Evolutionary conservation across 352 stramenopile genomes (phyloP), one percentile per base, ranked within the genome.

Genomic region (Globisporangium spinosum): DNA sequence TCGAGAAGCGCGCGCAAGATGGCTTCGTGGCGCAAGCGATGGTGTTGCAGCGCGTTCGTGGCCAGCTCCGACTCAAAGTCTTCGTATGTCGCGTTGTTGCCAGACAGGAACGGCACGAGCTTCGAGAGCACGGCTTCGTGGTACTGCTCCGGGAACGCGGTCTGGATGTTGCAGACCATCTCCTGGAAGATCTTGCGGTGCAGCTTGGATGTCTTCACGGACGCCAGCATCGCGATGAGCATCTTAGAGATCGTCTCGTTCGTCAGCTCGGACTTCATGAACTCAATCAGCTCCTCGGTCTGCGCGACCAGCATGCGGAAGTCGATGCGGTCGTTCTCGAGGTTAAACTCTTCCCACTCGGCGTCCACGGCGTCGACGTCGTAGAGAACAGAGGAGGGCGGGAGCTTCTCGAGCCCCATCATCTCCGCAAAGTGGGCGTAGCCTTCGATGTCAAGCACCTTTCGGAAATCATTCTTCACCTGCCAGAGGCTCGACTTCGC

Each of bases 141-240:
- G 35, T 79, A 80, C n/a, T 76, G 71, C 64, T 91, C 78, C 23
- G 88, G 81, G 65, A 93, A 84, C 22, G 81, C 79, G 3, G 85
- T 88, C 69, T 94, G 85, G 62, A 95, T 86, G 74, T 94, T 93
- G 74, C 81, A 93, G 22, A 93, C 83, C 81, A 95, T 91, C 67
- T 93, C 85, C 63, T 93, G 86, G 72, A 95, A 93, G 63, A 95
- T 94, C 70, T 93, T 93, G 64, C 88, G 88, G 69, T 94, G 84
- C 43, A 93, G 72, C 73, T 94, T 94, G 38, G 86, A 90, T 38
- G 84, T 93, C 75, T 93, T 93, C 56, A 95, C 77, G 38, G 84
- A 94, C 59, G 85, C 82, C 29, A 95, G 71, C 84, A 95, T 93
- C 8, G 87, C 79, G 32, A 91, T 85, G 22, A 95, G 79, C 79